Percentiles rank a stretch among this genome's conserved stretches.
These are phyloP conservation scores for Saccharomycopsis schoenii DNA, from an alignment of 805 yeast species.

Conservation along the genomic window DNA sequence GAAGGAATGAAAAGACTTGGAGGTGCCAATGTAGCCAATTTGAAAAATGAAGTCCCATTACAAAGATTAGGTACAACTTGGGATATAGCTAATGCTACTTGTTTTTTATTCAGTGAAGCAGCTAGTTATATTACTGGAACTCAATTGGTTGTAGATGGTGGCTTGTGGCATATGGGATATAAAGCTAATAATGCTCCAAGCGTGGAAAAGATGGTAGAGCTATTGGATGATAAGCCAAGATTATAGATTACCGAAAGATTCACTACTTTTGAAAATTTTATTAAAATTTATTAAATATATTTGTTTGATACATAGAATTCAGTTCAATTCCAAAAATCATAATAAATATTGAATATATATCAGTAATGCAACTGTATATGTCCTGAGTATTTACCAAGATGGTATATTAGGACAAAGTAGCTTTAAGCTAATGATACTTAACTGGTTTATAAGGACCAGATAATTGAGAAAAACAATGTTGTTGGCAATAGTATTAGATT, in stretches of 20 bases:
- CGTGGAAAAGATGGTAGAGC: slow-evolving; percentile 32
- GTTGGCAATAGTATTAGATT: no score
- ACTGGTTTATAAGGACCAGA: no score
- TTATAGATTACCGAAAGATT: slow-evolving; percentile 20
- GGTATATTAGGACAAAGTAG: no score
- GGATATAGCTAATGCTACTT: slow-evolving; percentile 86
- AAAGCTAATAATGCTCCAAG: slow-evolving; percentile 27
- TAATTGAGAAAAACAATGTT: no score
- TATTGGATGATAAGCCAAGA: slow-evolving; percentile 28
- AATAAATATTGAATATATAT: no score
- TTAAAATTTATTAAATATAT: no score
- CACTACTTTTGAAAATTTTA: neutral
- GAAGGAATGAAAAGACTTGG: slow-evolving; percentile 72
- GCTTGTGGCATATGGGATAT: slow-evolving; percentile 70
- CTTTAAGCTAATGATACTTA: no score
- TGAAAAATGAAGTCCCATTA: slow-evolving; percentile 43
- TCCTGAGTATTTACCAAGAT: no score
- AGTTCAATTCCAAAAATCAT: no score
- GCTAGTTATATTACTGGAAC: slow-evolving; percentile 72
- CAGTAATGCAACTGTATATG: slow-evolving; percentile 1
- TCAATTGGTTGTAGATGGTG: slow-evolving; percentile 81
- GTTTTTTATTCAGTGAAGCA: slow-evolving; percentile 75
- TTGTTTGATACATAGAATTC: no score
- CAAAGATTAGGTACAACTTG: slow-evolving; percentile 33
- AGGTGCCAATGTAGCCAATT: slow-evolving; percentile 24